Evolutionary conservation across 2,329 filamentous ascomycete species (phyloP).

Genomic region (Scleromitrula shiraiana): DNA sequence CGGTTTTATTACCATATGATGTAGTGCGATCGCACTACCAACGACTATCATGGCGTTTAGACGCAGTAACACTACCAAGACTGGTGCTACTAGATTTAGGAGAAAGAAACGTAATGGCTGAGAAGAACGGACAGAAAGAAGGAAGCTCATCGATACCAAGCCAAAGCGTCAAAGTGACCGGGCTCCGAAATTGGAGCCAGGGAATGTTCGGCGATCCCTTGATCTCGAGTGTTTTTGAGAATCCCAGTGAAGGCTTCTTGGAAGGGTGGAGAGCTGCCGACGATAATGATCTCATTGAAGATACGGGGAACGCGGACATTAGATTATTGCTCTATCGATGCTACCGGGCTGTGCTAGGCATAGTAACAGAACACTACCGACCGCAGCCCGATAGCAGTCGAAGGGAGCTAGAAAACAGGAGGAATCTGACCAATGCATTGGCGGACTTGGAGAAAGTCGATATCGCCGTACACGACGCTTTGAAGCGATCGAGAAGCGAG

Average conservation of each 20-base stretch:
- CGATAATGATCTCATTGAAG: conserved; percentile 34
- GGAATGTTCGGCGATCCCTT: conserved; percentile 53
- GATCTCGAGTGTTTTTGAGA: conserved; percentile 41
- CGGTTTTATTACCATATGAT: conserved; percentile 49
- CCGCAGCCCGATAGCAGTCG: conserved; percentile 40
- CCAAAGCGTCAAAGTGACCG: conserved; percentile 33
- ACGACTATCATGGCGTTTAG: conserved; percentile 41
- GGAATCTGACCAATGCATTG: conserved; percentile 41
- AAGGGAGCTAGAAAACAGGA: conserved; percentile 45
- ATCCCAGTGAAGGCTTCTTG: conserved; percentile 38
- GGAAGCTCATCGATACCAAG: conserved; percentile 6
- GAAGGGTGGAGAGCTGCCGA: conserved; percentile 34
- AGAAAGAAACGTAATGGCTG: conserved; percentile 43
- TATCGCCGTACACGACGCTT: conserved; percentile 11
- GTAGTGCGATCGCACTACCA: conserved; percentile 45
- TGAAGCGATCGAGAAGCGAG: conserved; percentile 21
- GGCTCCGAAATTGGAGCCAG: conserved; percentile 51
- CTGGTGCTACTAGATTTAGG: conserved; percentile 48
- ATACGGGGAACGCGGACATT: conserved; percentile 35
- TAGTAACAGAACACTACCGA: conserved; percentile 49
- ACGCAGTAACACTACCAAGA: conserved; percentile 43
- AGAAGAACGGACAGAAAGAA: conserved; percentile 12
- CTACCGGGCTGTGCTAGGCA: conserved; percentile 44
- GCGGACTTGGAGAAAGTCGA: conserved; percentile 36
- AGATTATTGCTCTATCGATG: conserved; percentile 49